Evolutionary conservation across 2,329 filamentous ascomycete species (phyloP), one percentile per base, ranked within the genome.

Genomic region (Verticillium alfalfae): DNA sequence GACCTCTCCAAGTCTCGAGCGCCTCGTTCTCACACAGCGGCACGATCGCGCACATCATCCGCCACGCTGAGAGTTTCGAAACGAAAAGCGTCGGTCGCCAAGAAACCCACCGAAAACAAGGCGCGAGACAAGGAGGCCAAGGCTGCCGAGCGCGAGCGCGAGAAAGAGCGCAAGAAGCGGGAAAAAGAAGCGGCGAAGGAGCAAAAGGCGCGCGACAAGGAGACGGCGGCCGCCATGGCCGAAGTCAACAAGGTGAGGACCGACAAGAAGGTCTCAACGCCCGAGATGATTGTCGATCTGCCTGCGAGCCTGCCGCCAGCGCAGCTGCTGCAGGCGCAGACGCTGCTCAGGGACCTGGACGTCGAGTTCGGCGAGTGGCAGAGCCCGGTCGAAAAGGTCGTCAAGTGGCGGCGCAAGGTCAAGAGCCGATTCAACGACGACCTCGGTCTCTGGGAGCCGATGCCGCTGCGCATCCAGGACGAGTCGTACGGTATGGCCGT

Each of bases 211-310:
- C 75, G 77, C 7, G 86, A 92, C 66, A 91, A 88, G 67, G 83
- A 88, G 65, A 78, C 79, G 3, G 85, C 84, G 12, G 84, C 85
- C 7, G 88, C 91, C 8, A 75, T 93, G 26, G 85, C 86, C 3
- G 87, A 91, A 65, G 89, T 87, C 52, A 94, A 94, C 74, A 92
- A 89, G 68, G 75, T 88, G 10, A 86, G 86, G 59, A 86, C 85
- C 0, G 87, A 92, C 74, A 92, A 91, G 75, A 92, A 91, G 67
- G 77, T 87, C 0, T 89, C 90, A 0, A 84, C 87, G 0, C 83
- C 83, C 0, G 90, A 95, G 72, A 94, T 95, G 90, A 88, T 94
- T 58, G 81, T 92, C 1, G 85, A 91, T 67, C 76, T 94, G 31
- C 84, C 90, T 0, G 73, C 75, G 0, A 81, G 80, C 1, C 75